Evolutionary conservation across 176 grass and related monocot genomes (phyloP).

Genomic region (Phyllostachys edulis): DNA sequence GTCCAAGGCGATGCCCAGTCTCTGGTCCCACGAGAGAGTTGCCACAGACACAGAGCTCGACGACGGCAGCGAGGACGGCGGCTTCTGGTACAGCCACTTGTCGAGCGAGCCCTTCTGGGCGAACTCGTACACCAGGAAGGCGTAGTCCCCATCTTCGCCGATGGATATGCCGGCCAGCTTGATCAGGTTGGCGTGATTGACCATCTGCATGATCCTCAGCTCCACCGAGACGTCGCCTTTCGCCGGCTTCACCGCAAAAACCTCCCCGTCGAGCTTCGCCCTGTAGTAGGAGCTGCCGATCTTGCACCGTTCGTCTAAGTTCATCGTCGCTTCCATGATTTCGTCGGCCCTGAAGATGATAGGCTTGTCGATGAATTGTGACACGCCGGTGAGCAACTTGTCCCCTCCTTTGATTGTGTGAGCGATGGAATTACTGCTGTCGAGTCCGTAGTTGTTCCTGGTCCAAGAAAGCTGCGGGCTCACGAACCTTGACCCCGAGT

Average conservation of each 20-base stretch:
- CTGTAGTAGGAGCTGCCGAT: slow-evolving; percentile 48
- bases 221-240: slow-evolving; percentile 55
- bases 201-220: slow-evolving; percentile 54
- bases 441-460: slow-evolving; percentile 9
- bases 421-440: slow-evolving; percentile 8
- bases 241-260: slow-evolving; percentile 58
- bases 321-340: slow-evolving; percentile 63
- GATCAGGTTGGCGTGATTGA: slow-evolving; percentile 67
- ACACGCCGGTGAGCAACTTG: slow-evolving; percentile 59
- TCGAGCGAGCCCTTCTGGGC: slow-evolving; percentile 69
- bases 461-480: slow-evolving; percentile 20
- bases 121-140: slow-evolving; percentile 63
- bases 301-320: slow-evolving; percentile 39
- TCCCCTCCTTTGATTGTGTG: slow-evolving; percentile 31
- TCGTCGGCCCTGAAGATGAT: slow-evolving; percentile 39
- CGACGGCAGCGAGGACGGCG: slow-evolving; percentile 28
- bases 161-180: slow-evolving; percentile 52
- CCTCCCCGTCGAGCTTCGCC: slow-evolving; percentile 44
- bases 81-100: slow-evolving; percentile 52
- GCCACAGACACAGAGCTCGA: background rate
- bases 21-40: slow-evolving; percentile 47
- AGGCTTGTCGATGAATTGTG: slow-evolving; percentile 60
- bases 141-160: slow-evolving; percentile 40
- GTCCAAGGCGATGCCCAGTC: slow-evolving; percentile 59
- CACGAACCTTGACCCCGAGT: background rate